A percentile compares a stretch with the other conserved stretches of the same genome.
Evolutionary conservation across 2,329 filamentous ascomycete genomes (phyloP).

Genomic region (Colletotrichum abscissum): DNA sequence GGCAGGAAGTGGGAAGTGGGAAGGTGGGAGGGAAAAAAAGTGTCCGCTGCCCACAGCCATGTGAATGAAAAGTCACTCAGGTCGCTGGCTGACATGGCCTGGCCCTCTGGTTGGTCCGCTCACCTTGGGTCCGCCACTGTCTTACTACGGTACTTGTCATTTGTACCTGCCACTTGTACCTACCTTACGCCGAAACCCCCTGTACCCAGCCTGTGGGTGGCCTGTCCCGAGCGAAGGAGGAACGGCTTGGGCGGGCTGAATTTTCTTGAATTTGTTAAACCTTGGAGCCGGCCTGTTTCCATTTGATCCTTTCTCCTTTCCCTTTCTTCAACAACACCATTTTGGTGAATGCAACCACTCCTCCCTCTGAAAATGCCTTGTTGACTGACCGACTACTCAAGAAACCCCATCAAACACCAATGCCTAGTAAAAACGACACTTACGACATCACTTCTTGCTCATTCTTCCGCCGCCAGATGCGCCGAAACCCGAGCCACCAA

Average conservation of each 20-base stretch:
- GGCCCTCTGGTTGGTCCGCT: slow-evolving; percentile 26
- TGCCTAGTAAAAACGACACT: slow-evolving; percentile 65
- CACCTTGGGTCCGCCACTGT: background rate
- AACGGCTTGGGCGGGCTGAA: slow-evolving; percentile 32
- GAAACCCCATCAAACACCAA: slow-evolving; percentile 51
- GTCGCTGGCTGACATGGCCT: slow-evolving; percentile 26
- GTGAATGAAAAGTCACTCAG: slow-evolving; percentile 32
- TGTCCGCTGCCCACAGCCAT: background rate
- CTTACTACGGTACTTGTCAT: background rate
- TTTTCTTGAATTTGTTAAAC: slow-evolving; percentile 32
- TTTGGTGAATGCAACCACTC: slow-evolving; percentile 37
- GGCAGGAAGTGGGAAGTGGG: background rate
- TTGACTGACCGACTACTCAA: slow-evolving; percentile 23
- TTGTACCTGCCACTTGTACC: background rate
- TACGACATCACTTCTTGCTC: slow-evolving; percentile 56
- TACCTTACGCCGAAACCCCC: background rate
- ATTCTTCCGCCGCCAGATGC: slow-evolving; percentile 69
- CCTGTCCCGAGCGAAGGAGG: slow-evolving; percentile 24
- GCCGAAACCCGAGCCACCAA: slow-evolving; percentile 58
- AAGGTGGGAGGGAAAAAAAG: background rate
- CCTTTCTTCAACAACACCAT: slow-evolving; percentile 38
- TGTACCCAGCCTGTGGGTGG: slow-evolving; percentile 8
- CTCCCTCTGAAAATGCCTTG: slow-evolving; percentile 11
- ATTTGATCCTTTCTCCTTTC: slow-evolving; percentile 30
- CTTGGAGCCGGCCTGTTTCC: slow-evolving; percentile 16